Evolutionary conservation across 2,329 filamentous ascomycete species (phyloP).

Genomic region (Seiridium cupressi): DNA sequence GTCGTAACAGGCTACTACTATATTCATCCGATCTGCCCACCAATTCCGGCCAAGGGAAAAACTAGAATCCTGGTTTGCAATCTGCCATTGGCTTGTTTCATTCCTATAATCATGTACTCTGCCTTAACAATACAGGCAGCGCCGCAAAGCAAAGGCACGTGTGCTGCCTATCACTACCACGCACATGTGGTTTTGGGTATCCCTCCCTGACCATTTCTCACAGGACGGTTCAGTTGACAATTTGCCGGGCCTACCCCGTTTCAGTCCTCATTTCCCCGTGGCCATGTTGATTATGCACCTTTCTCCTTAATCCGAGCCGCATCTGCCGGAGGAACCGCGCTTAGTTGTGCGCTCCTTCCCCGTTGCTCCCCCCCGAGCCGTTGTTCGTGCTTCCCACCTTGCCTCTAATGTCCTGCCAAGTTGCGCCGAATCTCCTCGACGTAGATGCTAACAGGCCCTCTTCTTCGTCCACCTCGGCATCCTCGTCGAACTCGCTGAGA

Average conservation of each 20-base stretch:
- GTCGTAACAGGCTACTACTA: no score
- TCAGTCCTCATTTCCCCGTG: no score
- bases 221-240: background rate
- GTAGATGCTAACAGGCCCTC: conserved; percentile 87
- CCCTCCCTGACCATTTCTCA: background rate
- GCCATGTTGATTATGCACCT: background rate
- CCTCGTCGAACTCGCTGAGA: conserved; percentile 77
- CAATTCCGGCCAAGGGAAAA: no score
- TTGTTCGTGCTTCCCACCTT: conserved; percentile 21
- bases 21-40: no score
- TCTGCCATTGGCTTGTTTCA: background rate
- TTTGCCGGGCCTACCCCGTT: background rate
- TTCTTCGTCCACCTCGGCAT: conserved; percentile 89
- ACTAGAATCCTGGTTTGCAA: background rate
- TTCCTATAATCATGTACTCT: background rate
- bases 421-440: conserved; percentile 76
- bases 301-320: no score
- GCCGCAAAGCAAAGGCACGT: background rate
- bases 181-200: background rate
- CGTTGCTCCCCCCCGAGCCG: conserved; percentile 1
- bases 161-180: no score
- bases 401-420: conserved; percentile 84
- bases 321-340: background rate
- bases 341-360: conserved; percentile 3
- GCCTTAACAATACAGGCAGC: background rate